Conservation (phyloP, 2,329 filamentous ascomycete species). For the Cryphonectria naterciae region DNA sequence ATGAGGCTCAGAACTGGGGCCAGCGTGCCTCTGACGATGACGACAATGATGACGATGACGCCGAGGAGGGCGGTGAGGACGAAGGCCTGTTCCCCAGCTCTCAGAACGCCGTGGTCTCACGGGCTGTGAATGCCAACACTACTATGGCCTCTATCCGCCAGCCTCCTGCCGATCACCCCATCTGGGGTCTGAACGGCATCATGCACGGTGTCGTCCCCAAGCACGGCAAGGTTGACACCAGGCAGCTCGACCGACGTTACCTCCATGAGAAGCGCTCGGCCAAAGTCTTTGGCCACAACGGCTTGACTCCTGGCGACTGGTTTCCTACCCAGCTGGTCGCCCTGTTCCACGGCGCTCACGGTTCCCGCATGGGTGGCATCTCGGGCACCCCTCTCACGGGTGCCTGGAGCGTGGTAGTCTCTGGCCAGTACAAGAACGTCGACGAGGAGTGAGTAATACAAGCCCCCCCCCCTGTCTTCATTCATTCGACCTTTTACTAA, state of each 20-base stretch:
- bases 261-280: conserved; percentile 23
- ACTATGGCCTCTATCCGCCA: conserved; percentile 6
- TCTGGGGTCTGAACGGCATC: conserved; percentile 38
- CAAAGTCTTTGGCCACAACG: conserved; percentile 39
- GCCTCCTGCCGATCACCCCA: conserved; percentile 34
- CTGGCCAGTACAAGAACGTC: conserved; percentile 36
- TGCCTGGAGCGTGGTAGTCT: conserved; percentile 59
- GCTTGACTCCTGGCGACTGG: conserved; percentile 49
- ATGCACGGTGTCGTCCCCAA: conserved; percentile 37
- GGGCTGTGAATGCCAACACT: not conserved
- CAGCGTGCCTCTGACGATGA: not conserved
- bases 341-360: conserved; percentile 58
- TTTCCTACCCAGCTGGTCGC: conserved; percentile 57
- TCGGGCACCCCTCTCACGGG: conserved; percentile 49
- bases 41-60: not conserved
- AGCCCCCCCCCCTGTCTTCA: too few species aligned
- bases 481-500: conserved; percentile 6
- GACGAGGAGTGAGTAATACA: conserved; percentile 33
- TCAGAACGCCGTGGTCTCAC: not conserved
- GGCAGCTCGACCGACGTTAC: conserved; percentile 30
- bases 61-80: not conserved
- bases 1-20: conserved; percentile 10
- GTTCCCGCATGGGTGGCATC: conserved; percentile 53
- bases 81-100: not conserved
- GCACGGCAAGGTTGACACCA: conserved; percentile 1